Evolutionary conservation across 176 grass and related monocot genomes (phyloP), one percentile per base, ranked within the genome.

Genomic region (Typha latifolia): DNA sequence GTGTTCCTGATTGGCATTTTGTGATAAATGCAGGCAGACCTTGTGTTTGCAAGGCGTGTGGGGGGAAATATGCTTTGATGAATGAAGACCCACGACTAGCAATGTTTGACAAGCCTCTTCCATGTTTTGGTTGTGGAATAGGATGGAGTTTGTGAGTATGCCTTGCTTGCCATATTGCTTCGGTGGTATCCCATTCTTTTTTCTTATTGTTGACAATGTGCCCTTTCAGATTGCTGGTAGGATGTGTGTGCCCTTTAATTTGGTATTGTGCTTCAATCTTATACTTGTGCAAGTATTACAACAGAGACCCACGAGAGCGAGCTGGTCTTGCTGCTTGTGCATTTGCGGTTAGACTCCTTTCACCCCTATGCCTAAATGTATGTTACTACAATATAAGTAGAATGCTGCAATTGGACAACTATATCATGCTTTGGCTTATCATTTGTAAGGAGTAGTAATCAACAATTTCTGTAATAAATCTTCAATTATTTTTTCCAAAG

Each of bases 61-160:
- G 49, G 69, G 94, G 76, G 72, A 90, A 82, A 22, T 99, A 93
- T 70, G 55, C 51, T 13, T 74, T 87, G 18, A 78, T 99, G 51
- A 81, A 99, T 79, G 89, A 87, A 75, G 84, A 93, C 68, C 94
- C 94, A 16, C 81, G 82, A 22, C 32, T 93, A 68, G 74, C 86
- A 32, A 93, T 81, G 70, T 99, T 99, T 74, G 86, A 99, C 61
- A 82, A 79, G 19, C 79, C 78, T 5, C 89, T 99, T 73, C 89
- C 95, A 47, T 94, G 81, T 72, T 99, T 72, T 59, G 95, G 95
- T 67, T 99, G 86, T 67, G 95, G 95, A 65, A 99, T 99, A 73
- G 95, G 95, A 65, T 99, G 95, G 95, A 90, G 80, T 62, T 90
- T 64, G 95, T 99, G 71, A 90, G 95, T 79, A 74, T 76, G 31